phyloP scores from a whole-genome alignment of 495 filamentous ascomycete genomes.

The Oidiodendron maius region DNA sequence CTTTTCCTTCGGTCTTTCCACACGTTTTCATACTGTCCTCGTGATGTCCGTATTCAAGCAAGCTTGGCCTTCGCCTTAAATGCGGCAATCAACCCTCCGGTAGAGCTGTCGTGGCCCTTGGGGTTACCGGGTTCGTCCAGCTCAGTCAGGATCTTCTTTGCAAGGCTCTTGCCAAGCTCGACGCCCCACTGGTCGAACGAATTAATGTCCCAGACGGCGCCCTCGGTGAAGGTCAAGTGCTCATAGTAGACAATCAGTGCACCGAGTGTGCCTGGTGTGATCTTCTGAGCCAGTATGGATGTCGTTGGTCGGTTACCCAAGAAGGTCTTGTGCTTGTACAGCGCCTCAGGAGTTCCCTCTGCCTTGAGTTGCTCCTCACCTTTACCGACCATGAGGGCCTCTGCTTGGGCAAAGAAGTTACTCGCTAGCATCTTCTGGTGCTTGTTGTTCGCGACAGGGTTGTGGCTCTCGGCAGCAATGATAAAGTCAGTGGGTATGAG shows the following conservation, averaged over 20 bases:
- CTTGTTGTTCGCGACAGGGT: conserved; percentile 83
- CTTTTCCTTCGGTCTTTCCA: too few species aligned
- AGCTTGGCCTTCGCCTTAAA: conserved; percentile 53
- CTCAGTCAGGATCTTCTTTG: conserved; percentile 81
- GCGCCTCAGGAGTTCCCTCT: conserved; percentile 76
- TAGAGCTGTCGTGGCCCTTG: conserved; percentile 73
- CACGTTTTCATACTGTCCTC: too few species aligned
- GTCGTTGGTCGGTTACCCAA: conserved; percentile 95
- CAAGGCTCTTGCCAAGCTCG: conserved; percentile 91
- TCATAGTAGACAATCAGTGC: conserved; percentile 98
- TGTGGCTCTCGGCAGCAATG: conserved; percentile 91
- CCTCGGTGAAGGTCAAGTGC: conserved; percentile 96
- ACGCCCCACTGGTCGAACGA: conserved; percentile 99
- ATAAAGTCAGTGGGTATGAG: conserved; percentile 98
- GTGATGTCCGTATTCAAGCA: too few species aligned
- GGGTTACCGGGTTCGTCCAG: conserved; percentile 68
- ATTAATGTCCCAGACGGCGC: conserved; percentile 98
- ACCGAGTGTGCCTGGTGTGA: conserved; percentile 88
- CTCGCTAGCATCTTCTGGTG: conserved; percentile 99
- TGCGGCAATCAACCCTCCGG: conserved; percentile 78
- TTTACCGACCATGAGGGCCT: conserved; percentile 98
- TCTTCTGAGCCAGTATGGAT: conserved; percentile 87
- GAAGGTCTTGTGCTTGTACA: conserved; percentile 98
- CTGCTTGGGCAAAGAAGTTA: conserved; percentile 96
- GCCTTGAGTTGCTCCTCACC: conserved; percentile 81